Percentiles rank a stretch among this genome's conserved stretches.
Evolutionary conservation across 352 stramenopile genomes (phyloP).

Genomic region (Pythium monospermum): DNA sequence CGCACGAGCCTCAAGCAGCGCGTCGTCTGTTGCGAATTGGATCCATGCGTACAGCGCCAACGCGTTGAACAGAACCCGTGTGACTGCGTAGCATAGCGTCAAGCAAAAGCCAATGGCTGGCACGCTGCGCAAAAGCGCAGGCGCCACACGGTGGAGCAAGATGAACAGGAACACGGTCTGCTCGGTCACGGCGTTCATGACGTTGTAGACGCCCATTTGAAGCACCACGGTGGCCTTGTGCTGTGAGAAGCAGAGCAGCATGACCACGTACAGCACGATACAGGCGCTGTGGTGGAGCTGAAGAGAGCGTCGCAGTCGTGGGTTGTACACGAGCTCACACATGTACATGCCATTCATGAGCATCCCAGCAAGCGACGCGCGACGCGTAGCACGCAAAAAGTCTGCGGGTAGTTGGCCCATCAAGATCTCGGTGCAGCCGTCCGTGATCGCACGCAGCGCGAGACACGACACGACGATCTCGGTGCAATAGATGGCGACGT

Average conservation of each 20-base stretch:
- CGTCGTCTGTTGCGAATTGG: background rate
- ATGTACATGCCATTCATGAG: constrained; percentile 1
- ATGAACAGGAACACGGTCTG: background rate
- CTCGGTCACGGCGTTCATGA: background rate
- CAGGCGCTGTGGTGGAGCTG: background rate
- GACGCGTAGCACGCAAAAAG: background rate
- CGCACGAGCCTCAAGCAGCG: background rate
- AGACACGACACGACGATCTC: background rate
- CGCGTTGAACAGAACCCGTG: background rate
- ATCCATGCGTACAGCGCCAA: background rate
- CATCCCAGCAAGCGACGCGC: background rate
- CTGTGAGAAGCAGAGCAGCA: background rate
- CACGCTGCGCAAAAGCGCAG: background rate
- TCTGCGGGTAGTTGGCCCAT: background rate
- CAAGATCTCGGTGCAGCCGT: background rate
- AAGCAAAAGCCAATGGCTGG: background rate
- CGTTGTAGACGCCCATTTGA: background rate
- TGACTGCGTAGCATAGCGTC: background rate
- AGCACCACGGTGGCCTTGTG: background rate
- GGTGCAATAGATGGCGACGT: background rate
- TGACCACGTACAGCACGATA: background rate
- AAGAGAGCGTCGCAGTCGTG: background rate
- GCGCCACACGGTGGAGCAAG: background rate
- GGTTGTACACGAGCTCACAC: background rate
- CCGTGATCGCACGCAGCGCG: background rate